phyloP scores from a whole-genome alignment of 1,284 basidiomycete species.

The Trichosporon sp. region DNA sequence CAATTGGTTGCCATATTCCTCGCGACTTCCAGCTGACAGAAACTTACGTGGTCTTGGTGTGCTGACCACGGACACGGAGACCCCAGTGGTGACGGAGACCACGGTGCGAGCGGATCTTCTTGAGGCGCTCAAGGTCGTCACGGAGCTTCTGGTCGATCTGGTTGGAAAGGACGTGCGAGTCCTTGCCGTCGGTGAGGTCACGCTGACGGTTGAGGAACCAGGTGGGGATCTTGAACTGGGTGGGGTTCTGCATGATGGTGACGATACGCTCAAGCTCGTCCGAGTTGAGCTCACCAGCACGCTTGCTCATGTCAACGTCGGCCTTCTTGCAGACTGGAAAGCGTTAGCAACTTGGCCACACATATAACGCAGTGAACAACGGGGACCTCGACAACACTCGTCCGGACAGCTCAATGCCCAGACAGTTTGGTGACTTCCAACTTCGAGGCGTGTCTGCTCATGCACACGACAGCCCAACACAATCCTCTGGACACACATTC shows the following conservation, averaged over 20 bases:
- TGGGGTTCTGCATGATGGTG: constrained; percentile 99
- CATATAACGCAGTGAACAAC: neutral
- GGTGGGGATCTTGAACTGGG: constrained; percentile 96
- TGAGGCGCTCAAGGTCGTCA: constrained; percentile 96
- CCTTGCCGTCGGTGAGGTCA: constrained; percentile 96
- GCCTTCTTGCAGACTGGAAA: constrained; percentile 95
- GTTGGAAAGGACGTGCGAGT: constrained; percentile 94
- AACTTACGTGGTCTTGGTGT: constrained; percentile 88
- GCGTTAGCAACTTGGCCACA: neutral
- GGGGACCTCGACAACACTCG: neutral
- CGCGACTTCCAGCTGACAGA: neutral
- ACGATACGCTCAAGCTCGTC: constrained; percentile 98
- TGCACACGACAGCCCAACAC: neutral
- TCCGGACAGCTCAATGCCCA: neutral
- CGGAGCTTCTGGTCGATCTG: constrained; percentile 96
- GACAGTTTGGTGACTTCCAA: neutral
- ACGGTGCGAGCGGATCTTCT: constrained; percentile 99
- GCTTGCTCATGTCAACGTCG: constrained; percentile 97
- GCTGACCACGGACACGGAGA: constrained; percentile 90
- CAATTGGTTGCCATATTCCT: neutral
- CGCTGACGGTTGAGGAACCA: constrained; percentile 99
- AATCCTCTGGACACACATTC: neutral
- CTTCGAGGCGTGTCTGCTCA: neutral
- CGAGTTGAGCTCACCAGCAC: constrained; percentile 91
- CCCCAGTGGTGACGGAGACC: constrained; percentile 98